Percentiles rank a stretch among this genome's conserved stretches.
Evolutionary conservation across 805 yeast species (phyloP).

Genomic region (Lachancea mirantina): DNA sequence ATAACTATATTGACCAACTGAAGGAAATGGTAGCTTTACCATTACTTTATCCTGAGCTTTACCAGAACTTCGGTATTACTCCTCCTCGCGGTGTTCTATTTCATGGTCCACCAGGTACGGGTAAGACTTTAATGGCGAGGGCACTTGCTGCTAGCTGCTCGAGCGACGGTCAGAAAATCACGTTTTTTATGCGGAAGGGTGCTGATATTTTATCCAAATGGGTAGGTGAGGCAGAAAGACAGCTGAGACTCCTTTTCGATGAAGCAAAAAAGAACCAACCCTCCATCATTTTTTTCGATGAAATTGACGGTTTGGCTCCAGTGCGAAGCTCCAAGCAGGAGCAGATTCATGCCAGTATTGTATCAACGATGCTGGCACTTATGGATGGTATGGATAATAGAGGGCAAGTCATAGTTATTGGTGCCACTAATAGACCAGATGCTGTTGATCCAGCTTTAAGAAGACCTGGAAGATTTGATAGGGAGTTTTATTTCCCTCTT

Average conservation of each 20-base stretch:
- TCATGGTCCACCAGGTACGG: constrained; percentile 99
- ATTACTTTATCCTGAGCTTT: constrained; percentile 84
- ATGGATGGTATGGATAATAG: constrained; percentile 99
- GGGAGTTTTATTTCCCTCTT: constrained; percentile 92
- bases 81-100: constrained; percentile 97
- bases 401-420: constrained; percentile 96
- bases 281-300: constrained; percentile 92
- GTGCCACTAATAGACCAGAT: constrained; percentile 97
- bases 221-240: constrained; percentile 99
- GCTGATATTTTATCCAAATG: constrained; percentile 95
- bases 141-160: constrained; percentile 95
- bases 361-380: constrained; percentile 84
- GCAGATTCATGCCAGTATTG: constrained; percentile 96
- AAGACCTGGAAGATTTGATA: constrained; percentile 94
- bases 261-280: constrained; percentile 97
- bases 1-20: constrained; percentile 80
- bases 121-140: constrained; percentile 95
- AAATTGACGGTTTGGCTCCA: constrained; percentile 97
- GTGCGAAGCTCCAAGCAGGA: constrained; percentile 96
- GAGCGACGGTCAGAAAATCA: constrained; percentile 73
- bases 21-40: constrained; percentile 97
- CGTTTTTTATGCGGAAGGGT: constrained; percentile 97
- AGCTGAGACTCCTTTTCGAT: constrained; percentile 80
- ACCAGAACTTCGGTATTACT: constrained; percentile 79
- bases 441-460: constrained; percentile 97